Base-by-base conservation (phyloP, 2,329 filamentous ascomycete genomes). In the Stagonosporopsis vannaccii region DNA sequence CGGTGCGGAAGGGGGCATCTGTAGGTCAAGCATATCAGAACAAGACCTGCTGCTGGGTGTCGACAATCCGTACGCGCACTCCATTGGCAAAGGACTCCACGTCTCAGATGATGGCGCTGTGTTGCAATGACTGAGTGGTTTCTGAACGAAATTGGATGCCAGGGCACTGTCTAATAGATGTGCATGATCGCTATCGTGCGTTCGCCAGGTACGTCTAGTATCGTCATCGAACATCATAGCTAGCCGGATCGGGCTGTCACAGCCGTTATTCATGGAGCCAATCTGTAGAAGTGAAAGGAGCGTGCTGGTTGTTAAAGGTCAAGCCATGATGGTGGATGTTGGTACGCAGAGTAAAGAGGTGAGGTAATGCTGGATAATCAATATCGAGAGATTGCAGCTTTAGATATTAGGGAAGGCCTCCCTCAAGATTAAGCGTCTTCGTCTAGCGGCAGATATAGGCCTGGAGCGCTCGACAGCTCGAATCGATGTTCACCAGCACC, bases 1-100 rank as follows among this genome's bases (percentile, higher is more conserved):
- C 36, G 37, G 30, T n/a, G 25, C 33, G 6, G 15, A 9, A 17
- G 28, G 23, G n/a, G 42, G 36, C 26, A 12, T 28, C 8, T 36
- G 30, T 15, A 30, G 15, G 9, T 51, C 53, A 12, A 43, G 30
- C 17, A 51, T 25, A 13, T 56, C 53, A 7, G 43, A 51, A 12
- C 12, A 37, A 25, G 53, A 56, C 8, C 36, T 39, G 43, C 53
- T 56, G 32, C 37, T 51, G 3, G 53, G 53, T 19, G 53, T 51
- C 15, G 42, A 51, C 11, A 32, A 36, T 25, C 47, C 53, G 17
- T 33, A 51, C 11, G 32, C 25, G 4, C 42, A 51, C 3, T 46
- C 15, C 53, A 51, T 51, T 12, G 47, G 11, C n/a, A 37, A 48
- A n/a, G 6, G 25, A 25, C 8, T 37, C 53, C 42, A 56, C 4